phyloP scores from a whole-genome alignment of 306 rosid species.

The Fragaria ananassa region DNA sequence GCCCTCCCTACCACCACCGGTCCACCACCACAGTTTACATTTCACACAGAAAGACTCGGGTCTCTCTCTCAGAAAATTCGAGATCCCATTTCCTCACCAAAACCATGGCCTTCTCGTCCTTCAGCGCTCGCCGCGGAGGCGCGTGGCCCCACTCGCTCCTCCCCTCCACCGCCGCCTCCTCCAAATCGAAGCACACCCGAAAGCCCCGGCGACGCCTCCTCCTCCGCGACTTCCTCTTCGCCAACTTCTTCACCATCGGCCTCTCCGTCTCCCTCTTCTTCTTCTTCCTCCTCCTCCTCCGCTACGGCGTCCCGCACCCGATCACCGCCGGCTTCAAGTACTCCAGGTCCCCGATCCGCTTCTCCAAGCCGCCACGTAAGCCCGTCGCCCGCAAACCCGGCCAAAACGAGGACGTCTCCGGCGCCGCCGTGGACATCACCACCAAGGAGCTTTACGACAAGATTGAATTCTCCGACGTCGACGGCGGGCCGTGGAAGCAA shows the following conservation, averaged over 20 bases:
- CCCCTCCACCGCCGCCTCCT: conserved; percentile 46
- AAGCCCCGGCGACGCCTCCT: conserved; percentile 54
- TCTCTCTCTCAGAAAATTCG: not conserved
- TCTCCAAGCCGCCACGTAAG: conserved; percentile 24
- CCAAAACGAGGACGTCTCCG: conserved; percentile 20
- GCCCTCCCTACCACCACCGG: not conserved
- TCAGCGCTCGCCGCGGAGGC: conserved; percentile 63
- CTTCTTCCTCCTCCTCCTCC: conserved; percentile 61
- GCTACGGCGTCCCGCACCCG: conserved; percentile 79
- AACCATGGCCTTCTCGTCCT: conserved; percentile 1
- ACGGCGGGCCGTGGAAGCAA: conserved; percentile 97
- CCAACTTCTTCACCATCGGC: conserved; percentile 80
- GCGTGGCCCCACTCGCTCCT: conserved; percentile 64
- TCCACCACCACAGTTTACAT: not conserved
- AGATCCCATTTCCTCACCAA: not conserved
- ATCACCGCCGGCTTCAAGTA: conserved; percentile 44
- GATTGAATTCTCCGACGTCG: conserved; percentile 74
- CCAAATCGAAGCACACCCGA: conserved; percentile 68
- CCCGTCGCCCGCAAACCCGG: conserved; percentile 43
- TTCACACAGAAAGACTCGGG: not conserved
- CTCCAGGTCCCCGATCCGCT: conserved; percentile 30
- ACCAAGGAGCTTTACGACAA: conserved; percentile 76
- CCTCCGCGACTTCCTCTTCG: conserved; percentile 61
- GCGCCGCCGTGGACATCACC: conserved; percentile 71
- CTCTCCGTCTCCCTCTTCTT: conserved; percentile 51